These are phyloP conservation scores for Sideroxylon spinosum DNA, from an alignment of 179 eudicot species.

Conservation along the genomic window DNA sequence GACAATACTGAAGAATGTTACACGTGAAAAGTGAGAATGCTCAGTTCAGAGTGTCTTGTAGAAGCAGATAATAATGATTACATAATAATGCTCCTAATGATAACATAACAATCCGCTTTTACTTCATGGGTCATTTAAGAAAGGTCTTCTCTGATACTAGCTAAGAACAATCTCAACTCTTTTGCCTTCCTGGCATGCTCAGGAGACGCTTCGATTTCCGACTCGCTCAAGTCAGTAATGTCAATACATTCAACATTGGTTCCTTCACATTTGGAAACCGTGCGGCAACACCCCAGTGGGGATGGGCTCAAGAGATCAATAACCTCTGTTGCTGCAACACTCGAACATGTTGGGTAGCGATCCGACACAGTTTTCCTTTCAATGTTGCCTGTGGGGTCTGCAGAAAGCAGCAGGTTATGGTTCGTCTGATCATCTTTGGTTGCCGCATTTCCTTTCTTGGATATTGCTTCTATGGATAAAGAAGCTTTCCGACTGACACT, in stretches of 20 bases:
- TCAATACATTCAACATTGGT: constrained; percentile 27
- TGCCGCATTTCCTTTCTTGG: neutral
- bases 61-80: neutral
- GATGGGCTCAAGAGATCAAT: constrained; percentile 73
- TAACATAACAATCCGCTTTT: neutral
- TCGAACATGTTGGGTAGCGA: constrained; percentile 14
- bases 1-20: neutral
- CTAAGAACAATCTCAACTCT: constrained; percentile 65
- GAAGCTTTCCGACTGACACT: constrained; percentile 15
- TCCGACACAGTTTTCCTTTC: neutral
- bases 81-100: neutral
- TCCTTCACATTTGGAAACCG: constrained; percentile 36
- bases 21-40: neutral
- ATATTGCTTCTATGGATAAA: constrained; percentile 4
- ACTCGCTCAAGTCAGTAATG: constrained; percentile 65
- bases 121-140: neutral
- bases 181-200: constrained; percentile 57
- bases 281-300: constrained; percentile 25
- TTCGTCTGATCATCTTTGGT: constrained; percentile 21
- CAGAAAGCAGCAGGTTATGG: neutral
- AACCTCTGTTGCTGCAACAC: constrained; percentile 32
- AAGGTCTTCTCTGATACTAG: constrained; percentile 40
- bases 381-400: constrained; percentile 15
- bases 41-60: neutral
- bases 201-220: constrained; percentile 62